These are phyloP conservation scores for Sporothrix dimorphospora DNA, from an alignment of 2,329 filamentous ascomycete species.

Conservation along the genomic window DNA sequence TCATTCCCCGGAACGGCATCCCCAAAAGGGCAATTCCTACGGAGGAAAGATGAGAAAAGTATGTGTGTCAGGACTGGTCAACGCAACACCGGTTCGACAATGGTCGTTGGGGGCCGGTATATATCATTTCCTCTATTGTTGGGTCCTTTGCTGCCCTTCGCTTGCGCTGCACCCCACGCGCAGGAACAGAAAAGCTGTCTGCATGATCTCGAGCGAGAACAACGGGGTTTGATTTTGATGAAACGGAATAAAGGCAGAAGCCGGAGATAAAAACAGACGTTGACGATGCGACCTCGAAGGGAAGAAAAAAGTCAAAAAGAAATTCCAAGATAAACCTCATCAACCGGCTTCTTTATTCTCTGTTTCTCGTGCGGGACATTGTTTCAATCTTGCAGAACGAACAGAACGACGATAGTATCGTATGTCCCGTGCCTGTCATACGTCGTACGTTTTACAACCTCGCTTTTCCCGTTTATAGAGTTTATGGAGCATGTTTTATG, in stretches of 20 bases:
- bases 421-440: neutral
- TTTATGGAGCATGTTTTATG: neutral
- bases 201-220: neutral
- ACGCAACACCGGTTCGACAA: neutral
- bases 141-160: neutral
- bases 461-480: neutral
- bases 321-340: neutral
- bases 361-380: neutral
- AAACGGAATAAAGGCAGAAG: neutral
- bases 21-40: neutral
- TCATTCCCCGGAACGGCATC: conserved; percentile 1
- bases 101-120: conserved; percentile 12
- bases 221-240: neutral
- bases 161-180: neutral
- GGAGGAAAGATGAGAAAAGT: neutral
- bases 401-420: neutral
- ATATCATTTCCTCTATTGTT: neutral
- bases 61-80: neutral
- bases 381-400: neutral
- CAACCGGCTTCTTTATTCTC: neutral
- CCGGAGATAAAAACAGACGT: too few relatives aligned
- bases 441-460: neutral
- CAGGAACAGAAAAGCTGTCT: neutral
- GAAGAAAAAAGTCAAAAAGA: neutral
- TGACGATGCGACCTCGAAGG: too few relatives aligned